Base-by-base conservation (phyloP, 2,329 filamentous ascomycete species). In the Sphaceloma murrayae region DNA sequence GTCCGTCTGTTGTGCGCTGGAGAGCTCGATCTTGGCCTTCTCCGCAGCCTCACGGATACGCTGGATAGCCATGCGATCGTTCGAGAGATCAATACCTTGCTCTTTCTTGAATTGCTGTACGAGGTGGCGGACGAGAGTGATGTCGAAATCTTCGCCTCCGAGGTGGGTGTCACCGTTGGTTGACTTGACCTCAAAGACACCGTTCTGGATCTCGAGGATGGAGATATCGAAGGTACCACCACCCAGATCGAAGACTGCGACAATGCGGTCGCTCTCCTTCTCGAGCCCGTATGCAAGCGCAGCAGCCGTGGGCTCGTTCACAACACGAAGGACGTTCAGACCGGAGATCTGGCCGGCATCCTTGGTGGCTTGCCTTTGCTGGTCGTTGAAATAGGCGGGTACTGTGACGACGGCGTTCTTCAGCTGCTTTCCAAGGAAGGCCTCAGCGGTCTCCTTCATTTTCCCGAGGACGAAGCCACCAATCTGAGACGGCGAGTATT, bases 151-250 rank as follows among this genome's bases (percentile, higher is more conserved):
- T 67, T 96, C 89, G 72, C 89, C 89, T 78, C 89, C 89, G 57
- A 96, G 78, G 68, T 96, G 89, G 53, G 89, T 96, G 66, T 96
- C 89, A 80, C 89, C 89, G 68, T 94, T 94, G 73, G 89, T 96
- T 13, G 89, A 94, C 78, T 95, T 95, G 67, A 96, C 89, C 74
- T 95, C 89, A 66, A 96, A 96, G 46, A 96, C 88, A 67, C 89
- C 89, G 68, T 87, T 87, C 72, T 94, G 87, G 62, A 96, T 95
- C 71, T 94, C 87, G 11, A 96, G 82, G 51, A 95, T 81, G 52
- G 88, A 95, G 68, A 96, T 93, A 86, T 96, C 89, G 70, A 96
- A 96, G 57, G 88, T 96, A 78, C 88, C 88, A 78, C 88, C 88
- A 72, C 88, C 88, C 59, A 96, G 77, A 82, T 96, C 88, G 74